Base-by-base conservation (phyloP, 2,329 filamentous ascomycete genomes). In the Chaetomiaceae sp. region DNA sequence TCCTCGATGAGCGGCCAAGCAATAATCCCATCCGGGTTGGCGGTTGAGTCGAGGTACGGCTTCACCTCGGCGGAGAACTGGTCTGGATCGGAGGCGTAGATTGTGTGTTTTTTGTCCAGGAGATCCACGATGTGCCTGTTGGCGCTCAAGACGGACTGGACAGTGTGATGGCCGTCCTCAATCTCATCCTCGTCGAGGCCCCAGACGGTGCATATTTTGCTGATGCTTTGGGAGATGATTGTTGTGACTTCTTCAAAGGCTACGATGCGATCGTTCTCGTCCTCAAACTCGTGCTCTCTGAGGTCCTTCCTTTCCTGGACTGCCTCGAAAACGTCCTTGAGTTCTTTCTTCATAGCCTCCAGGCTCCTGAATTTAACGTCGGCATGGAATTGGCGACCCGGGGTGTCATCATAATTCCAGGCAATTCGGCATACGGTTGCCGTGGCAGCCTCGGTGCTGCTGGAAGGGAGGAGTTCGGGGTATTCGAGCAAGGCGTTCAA, bases 1-100 rank as follows among this genome's bases (percentile, higher is more conserved):
- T 55, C 43, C 3, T 46, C 23, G 10, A 58, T 55, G 21, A 58
- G 20, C 0, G 56, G 55, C 56, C 56, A 58, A 1, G 47, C 45
- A 0, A n/a, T 40, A 14, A 54, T 45, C 0, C 44, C 50, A 2
- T 54, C 13, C 0, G 21, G 30, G 0, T 31, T 55, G 0, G 17
- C 14, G 0, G 56, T 51, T 2, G 56, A 51, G 20, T 58, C 56
- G 1, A 58, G 17, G 33, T 52, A 57, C 2, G 51, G 52, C 31
- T 57, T 55, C 8, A 57, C 16, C 10, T 37, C 37, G 2, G 6
- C 9, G 0, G 56, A 38, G 30, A 58, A 58, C 0, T 34, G 14
- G 1, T 46, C 44, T 2, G 38, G 8, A 7, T 56, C 49, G 0
- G 46, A 1, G 0, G 51, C 38, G 6, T 13, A 31, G 6, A 58